These are phyloP conservation scores for Trametes meyenii DNA, from an alignment of 768 basidiomycete species.

Conservation along the genomic window DNA sequence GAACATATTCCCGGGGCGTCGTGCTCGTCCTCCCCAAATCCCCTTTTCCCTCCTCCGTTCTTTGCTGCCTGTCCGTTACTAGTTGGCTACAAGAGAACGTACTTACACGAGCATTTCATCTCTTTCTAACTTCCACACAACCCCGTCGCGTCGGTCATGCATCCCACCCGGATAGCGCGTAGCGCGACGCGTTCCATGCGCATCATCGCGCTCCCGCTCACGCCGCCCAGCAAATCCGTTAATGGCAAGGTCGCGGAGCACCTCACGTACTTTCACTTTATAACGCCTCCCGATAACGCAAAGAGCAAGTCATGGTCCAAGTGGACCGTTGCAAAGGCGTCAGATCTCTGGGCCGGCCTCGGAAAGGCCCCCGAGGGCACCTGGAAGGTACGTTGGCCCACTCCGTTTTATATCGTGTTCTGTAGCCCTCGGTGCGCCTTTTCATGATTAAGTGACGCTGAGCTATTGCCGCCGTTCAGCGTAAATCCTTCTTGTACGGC, in stretches of 20 bases:
- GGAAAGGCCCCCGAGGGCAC: constrained; percentile 64
- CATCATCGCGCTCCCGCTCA: constrained; percentile 51
- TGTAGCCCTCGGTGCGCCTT: neutral
- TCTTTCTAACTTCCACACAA: neutral
- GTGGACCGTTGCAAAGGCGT: constrained; percentile 54
- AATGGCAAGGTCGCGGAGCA: constrained; percentile 24
- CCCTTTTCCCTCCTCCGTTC: neutral
- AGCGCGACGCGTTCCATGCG: constrained; percentile 40
- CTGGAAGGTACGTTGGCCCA: constrained; percentile 63
- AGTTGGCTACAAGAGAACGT: neutral
- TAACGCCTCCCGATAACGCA: constrained; percentile 31
- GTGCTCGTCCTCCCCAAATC: neutral
- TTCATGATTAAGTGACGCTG: neutral
- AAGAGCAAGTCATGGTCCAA: constrained; percentile 46
- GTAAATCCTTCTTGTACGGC: constrained; percentile 61
- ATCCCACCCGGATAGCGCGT: constrained; percentile 17
- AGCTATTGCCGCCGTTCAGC: constrained; percentile 39
- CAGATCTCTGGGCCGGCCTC: constrained; percentile 63
- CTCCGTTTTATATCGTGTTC: neutral
- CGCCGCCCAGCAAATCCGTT: constrained; percentile 25
- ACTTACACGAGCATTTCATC: neutral
- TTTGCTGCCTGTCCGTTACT: neutral
- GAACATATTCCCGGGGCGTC: neutral
- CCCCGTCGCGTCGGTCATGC: constrained; percentile 7
- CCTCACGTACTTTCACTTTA: constrained; percentile 48